Conservation (phyloP, 768 basidiomycete genomes). For the Mrakia blollopis region DNA sequence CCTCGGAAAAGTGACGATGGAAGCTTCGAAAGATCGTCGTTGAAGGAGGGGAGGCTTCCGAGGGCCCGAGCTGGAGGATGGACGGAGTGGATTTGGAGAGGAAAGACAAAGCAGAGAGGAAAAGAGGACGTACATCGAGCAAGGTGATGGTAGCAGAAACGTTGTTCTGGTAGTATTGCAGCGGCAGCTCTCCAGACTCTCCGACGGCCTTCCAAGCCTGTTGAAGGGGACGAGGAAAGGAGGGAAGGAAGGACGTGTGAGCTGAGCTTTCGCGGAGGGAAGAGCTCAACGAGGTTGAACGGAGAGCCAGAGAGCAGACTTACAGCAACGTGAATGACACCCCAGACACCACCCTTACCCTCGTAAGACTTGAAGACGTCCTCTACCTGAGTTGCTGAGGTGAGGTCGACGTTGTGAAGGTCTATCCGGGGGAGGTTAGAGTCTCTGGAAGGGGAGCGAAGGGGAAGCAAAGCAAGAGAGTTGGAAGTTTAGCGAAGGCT, state of each 20-base stretch:
- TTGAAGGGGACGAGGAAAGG: background rate
- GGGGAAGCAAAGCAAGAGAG: background rate
- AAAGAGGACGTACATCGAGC: slow-evolving; percentile 49
- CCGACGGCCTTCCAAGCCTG: slow-evolving; percentile 97
- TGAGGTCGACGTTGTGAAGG: slow-evolving; percentile 66
- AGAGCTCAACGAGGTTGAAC: background rate
- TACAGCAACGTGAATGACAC: slow-evolving; percentile 90
- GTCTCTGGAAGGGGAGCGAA: slow-evolving; percentile 3
- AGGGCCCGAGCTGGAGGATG: background rate
- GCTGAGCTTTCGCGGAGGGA: background rate
- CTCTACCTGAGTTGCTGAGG: slow-evolving; percentile 63
- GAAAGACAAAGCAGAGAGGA: background rate
- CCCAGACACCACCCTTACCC: slow-evolving; percentile 87
- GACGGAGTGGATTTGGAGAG: background rate
- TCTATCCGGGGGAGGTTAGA: slow-evolving; percentile 51
- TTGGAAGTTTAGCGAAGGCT: background rate
- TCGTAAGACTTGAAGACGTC: slow-evolving; percentile 72
- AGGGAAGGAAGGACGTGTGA: background rate
- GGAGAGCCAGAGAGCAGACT: slow-evolving; percentile 43
- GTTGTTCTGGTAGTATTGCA: slow-evolving; percentile 91
- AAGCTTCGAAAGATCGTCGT: too few relatives aligned
- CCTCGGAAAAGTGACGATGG: too few relatives aligned
- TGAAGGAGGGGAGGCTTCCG: background rate
- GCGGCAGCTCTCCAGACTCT: slow-evolving; percentile 86
- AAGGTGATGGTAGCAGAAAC: slow-evolving; percentile 82